Percentiles rank a stretch among this genome's conserved stretches.
Evolutionary conservation across 2,329 filamentous ascomycete genomes (phyloP).

Genomic region (Orbilia quercus): DNA sequence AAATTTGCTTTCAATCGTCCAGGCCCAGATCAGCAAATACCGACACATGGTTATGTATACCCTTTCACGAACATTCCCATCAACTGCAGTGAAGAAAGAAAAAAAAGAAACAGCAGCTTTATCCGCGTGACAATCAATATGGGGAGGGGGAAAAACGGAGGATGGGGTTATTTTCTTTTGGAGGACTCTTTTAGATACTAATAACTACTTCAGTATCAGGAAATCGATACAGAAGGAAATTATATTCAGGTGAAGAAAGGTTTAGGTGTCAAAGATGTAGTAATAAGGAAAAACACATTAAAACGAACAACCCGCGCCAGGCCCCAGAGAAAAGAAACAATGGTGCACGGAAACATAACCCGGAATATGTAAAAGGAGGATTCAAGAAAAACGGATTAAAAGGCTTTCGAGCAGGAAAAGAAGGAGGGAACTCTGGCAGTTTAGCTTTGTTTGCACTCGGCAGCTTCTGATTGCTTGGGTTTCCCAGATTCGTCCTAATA

Average conservation of each 20-base stretch:
- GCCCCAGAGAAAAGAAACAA: constrained; percentile 61
- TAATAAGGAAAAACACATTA: constrained; percentile 51
- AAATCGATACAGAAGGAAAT: constrained; percentile 32
- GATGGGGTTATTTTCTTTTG: constrained; percentile 32
- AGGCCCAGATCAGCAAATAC: constrained; percentile 23
- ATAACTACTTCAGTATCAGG: constrained; percentile 31
- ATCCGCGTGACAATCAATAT: constrained; percentile 16
- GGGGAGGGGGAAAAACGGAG: neutral
- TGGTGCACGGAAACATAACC: constrained; percentile 52
- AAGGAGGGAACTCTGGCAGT: constrained; percentile 68
- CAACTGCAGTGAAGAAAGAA: too few relatives aligned
- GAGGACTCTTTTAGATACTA: constrained; percentile 46
- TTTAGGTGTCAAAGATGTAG: constrained; percentile 31
- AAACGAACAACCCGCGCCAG: constrained; percentile 59
- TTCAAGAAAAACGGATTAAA: constrained; percentile 61
- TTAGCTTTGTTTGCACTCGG: constrained; percentile 96
- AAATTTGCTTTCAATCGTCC: too few relatives aligned
- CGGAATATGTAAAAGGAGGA: constrained; percentile 57
- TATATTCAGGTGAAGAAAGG: constrained; percentile 49
- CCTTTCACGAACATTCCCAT: constrained; percentile 16
- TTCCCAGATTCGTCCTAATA: constrained; percentile 86
- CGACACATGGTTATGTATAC: neutral
- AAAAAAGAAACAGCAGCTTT: constrained; percentile 19
- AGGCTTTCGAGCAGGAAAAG: constrained; percentile 53
- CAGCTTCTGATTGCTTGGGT: constrained; percentile 85